phyloP scores from a whole-genome alignment of 2,329 filamentous ascomycete genomes.

The Talaromyces sp. region DNA sequence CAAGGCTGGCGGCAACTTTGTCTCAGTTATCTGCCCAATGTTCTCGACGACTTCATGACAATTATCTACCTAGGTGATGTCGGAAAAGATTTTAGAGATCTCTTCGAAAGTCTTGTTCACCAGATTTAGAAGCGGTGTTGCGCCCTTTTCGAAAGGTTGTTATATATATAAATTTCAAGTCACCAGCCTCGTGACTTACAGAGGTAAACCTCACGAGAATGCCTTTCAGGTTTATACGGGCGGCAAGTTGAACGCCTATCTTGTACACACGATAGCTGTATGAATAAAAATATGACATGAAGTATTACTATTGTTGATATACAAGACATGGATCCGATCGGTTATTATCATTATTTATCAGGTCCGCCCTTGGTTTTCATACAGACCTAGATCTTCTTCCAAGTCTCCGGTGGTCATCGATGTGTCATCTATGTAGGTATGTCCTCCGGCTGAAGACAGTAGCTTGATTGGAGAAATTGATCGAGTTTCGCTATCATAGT shows the following conservation, averaged over 20 bases:
- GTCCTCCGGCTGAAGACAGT: neutral
- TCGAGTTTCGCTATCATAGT: neutral
- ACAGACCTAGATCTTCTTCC: slow-evolving; percentile 34
- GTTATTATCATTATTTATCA: neutral
- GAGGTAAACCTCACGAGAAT: neutral
- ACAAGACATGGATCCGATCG: neutral
- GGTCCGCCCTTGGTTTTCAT: neutral
- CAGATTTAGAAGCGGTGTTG: neutral
- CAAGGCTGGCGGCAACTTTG: neutral
- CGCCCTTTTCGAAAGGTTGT: neutral
- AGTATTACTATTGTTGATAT: too few species aligned
- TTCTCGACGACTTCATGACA: neutral
- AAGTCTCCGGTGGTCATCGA: slow-evolving; percentile 35
- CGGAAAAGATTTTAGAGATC: neutral
- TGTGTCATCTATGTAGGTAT: neutral
- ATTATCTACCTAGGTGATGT: neutral
- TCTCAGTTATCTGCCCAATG: neutral
- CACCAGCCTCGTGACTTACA: neutral
- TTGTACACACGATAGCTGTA: too few species aligned
- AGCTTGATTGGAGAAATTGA: neutral
- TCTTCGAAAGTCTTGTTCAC: neutral
- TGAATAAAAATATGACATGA: too few species aligned
- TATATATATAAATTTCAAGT: neutral
- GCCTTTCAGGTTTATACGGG: neutral
- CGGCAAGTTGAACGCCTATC: too few species aligned